These are phyloP conservation scores for Wickerhamomyces strasburgensis DNA, from an alignment of 805 yeast species.

Conservation along the genomic window DNA sequence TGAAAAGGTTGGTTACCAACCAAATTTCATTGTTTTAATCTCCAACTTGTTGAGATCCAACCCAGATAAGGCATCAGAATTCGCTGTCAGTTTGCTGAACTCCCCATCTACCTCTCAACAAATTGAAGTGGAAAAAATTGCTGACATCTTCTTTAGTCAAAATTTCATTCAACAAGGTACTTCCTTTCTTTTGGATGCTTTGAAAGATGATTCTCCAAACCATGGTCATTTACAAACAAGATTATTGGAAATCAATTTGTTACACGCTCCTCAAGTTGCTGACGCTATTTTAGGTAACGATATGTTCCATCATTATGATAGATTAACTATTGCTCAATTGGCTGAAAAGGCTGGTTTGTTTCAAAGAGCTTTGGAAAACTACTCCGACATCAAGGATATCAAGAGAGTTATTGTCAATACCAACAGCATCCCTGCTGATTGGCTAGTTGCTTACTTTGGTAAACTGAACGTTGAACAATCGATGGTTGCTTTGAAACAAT, in stretches of 20 bases:
- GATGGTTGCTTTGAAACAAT: conserved; percentile 77
- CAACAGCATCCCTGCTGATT: conserved; percentile 77
- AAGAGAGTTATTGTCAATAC: conserved; percentile 93
- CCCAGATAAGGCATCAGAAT: conserved; percentile 98
- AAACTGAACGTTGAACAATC: conserved; percentile 93
- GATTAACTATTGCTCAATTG: conserved; percentile 84
- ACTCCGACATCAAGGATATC: conserved; percentile 90
- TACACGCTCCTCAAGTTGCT: conserved; percentile 99
- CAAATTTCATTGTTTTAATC: conserved; percentile 84
- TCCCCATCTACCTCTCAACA: conserved; percentile 52
- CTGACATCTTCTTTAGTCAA: conserved; percentile 92
- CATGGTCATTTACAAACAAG: conserved; percentile 96
- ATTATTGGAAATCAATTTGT: conserved; percentile 82
- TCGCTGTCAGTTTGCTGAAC: conserved; percentile 79
- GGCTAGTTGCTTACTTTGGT: conserved; percentile 92
- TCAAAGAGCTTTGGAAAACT: conserved; percentile 95
- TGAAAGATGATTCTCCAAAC: conserved; percentile 88
- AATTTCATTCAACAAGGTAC: conserved; percentile 97
- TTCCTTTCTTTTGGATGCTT: conserved; percentile 90
- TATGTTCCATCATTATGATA: conserved; percentile 94
- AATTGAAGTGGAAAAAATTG: conserved; percentile 77
- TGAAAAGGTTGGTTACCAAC: conserved; percentile 80
- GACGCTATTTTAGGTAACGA: conserved; percentile 96
- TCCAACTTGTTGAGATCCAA: conserved; percentile 87
- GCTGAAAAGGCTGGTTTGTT: conserved; percentile 94